phyloP scores from a whole-genome alignment of 345 rosid species.

The Rhizophora apiculata region DNA sequence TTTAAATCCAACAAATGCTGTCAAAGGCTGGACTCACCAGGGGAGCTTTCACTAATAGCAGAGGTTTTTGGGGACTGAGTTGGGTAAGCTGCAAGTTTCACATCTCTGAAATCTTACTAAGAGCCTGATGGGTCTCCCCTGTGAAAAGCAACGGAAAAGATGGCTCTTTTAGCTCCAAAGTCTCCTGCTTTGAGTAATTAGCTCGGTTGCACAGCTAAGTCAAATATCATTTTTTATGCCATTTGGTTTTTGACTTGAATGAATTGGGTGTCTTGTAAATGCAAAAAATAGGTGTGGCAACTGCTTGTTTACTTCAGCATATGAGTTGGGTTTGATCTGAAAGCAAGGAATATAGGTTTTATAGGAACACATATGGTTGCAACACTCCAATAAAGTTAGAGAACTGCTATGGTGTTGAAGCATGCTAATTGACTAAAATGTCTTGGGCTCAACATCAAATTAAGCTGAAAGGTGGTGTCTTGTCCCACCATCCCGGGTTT shows the following conservation, averaged over 20 bases:
- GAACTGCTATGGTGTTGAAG: slow-evolving; percentile 26
- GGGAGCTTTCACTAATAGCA: slow-evolving; percentile 26
- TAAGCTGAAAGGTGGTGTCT: slow-evolving; percentile 27
- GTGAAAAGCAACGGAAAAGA: slow-evolving; percentile 11
- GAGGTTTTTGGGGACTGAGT: slow-evolving; percentile 23
- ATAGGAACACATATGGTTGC: background rate
- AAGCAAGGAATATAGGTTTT: slow-evolving; percentile 12
- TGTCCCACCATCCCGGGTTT: slow-evolving; percentile 21
- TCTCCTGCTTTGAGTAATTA: slow-evolving; percentile 32
- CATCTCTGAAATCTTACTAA: slow-evolving; percentile 12
- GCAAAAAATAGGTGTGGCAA: slow-evolving; percentile 26
- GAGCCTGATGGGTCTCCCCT: background rate
- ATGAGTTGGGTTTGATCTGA: slow-evolving; percentile 30
- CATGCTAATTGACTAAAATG: slow-evolving; percentile 24
- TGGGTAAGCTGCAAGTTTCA: slow-evolving; percentile 36
- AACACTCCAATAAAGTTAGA: slow-evolving; percentile 4
- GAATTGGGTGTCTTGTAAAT: slow-evolving; percentile 28
- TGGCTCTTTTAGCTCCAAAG: slow-evolving; percentile 14
- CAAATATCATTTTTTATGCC: slow-evolving; percentile 12
- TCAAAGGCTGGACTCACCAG: slow-evolving; percentile 23
- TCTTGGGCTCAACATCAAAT: slow-evolving; percentile 32
- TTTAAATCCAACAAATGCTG: slow-evolving; percentile 15
- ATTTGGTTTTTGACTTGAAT: slow-evolving; percentile 15
- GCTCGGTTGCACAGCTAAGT: slow-evolving; percentile 25
- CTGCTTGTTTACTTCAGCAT: slow-evolving; percentile 27